phyloP scores from a whole-genome alignment of 2,329 filamentous ascomycete genomes.

The Bertia moriformis region DNA sequence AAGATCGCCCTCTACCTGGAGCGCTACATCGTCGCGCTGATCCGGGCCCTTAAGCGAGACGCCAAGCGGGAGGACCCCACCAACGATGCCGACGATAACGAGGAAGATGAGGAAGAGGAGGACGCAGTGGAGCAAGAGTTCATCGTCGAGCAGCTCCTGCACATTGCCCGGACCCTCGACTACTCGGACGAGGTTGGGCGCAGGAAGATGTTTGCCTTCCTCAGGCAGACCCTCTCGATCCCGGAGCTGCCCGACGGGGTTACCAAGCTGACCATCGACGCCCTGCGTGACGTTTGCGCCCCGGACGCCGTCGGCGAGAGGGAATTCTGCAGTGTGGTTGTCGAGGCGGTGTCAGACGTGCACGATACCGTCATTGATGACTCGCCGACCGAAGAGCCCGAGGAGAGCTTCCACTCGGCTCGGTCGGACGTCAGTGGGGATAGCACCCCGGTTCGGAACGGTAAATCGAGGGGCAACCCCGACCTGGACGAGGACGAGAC shows the following conservation, averaged over 20 bases:
- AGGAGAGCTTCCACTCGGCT: constrained; percentile 88
- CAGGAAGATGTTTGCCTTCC: constrained; percentile 84
- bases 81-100: constrained; percentile 31
- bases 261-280: constrained; percentile 74
- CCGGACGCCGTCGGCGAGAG: constrained; percentile 59
- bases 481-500: constrained; percentile 49
- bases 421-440: constrained; percentile 67
- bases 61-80: constrained; percentile 29
- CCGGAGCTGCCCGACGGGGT: constrained; percentile 82
- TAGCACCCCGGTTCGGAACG: constrained; percentile 33
- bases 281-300: constrained; percentile 70
- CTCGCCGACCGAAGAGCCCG: constrained; percentile 37
- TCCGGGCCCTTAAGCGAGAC: constrained; percentile 45
- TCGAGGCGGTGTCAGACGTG: constrained; percentile 90
- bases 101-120: constrained; percentile 55
- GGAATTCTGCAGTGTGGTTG: constrained; percentile 74
- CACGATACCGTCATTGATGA: constrained; percentile 82
- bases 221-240: constrained; percentile 73
- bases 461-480: constrained; percentile 23
- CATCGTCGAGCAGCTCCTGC: constrained; percentile 83
- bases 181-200: constrained; percentile 93
- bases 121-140: constrained; percentile 86
- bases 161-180: constrained; percentile 81
- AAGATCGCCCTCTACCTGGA: constrained; percentile 78
- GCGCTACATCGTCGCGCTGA: constrained; percentile 58